A percentile compares a stretch with the other conserved stretches of the same genome.
These are phyloP conservation scores for Babesia caballi DNA, from an alignment of 169 alveolate species.

Conservation along the genomic window DNA sequence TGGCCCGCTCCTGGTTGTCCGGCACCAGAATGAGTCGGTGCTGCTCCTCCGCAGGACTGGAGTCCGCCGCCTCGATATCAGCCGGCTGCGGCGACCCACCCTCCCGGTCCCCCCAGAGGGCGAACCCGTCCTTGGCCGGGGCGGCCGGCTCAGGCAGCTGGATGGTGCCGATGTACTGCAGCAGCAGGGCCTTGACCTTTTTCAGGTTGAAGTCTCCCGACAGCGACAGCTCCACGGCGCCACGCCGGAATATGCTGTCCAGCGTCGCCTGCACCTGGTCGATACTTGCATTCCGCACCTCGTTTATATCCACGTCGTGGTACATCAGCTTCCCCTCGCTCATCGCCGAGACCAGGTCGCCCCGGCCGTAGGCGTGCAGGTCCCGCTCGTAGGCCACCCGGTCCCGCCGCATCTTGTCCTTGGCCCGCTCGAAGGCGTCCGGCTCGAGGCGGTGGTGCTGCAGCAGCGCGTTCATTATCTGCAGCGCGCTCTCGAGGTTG, in stretches of 20 bases:
- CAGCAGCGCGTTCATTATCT: conserved; percentile 21
- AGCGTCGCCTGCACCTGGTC: conserved; percentile 55
- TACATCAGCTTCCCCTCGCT: conserved; percentile 66
- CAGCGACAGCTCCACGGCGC: conserved; percentile 30
- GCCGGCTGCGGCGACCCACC: neutral
- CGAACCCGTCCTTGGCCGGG: neutral
- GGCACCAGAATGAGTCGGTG: conserved; percentile 55
- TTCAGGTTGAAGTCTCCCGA: conserved; percentile 18
- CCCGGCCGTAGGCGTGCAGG: conserved; percentile 66
- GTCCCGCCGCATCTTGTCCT: conserved; percentile 85
- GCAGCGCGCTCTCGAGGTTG: conserved; percentile 55
- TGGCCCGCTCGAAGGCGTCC: conserved; percentile 74
- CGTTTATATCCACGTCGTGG: conserved; percentile 58
- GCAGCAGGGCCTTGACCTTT: conserved; percentile 25
- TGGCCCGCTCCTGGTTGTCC: conserved; percentile 80
- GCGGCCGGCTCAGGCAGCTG: conserved; percentile 6
- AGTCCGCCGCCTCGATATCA: neutral
- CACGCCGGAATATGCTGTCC: conserved; percentile 26
- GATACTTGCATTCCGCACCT: conserved; percentile 23
- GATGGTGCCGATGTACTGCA: conserved; percentile 34
- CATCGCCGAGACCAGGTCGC: conserved; percentile 68
- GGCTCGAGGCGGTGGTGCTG: conserved; percentile 62
- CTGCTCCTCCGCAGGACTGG: conserved; percentile 26
- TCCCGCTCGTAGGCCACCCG: conserved; percentile 75
- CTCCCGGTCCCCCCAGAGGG: neutral